These are phyloP conservation scores for Sporothrix dimorphospora DNA, from an alignment of 2,329 filamentous ascomycete genomes.

Conservation along the genomic window DNA sequence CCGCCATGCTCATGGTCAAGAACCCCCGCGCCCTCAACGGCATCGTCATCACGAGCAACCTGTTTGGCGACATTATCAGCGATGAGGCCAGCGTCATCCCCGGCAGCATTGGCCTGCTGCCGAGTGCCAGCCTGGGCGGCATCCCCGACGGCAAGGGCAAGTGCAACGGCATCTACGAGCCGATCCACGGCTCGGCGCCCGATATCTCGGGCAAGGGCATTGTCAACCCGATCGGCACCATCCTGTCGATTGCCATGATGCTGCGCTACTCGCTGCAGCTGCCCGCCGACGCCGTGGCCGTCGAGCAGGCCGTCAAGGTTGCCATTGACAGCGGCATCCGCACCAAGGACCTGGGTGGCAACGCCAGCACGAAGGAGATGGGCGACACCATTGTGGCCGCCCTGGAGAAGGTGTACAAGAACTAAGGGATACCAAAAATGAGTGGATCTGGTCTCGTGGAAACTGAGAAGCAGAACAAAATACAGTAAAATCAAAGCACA, in stretches of 20 bases:
- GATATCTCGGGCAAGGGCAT: constrained; percentile 92
- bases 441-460: background rate
- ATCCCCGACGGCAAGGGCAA: constrained; percentile 82
- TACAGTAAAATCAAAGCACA: background rate
- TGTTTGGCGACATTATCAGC: constrained; percentile 95
- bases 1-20: constrained; percentile 98
- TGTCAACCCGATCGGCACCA: constrained; percentile 89
- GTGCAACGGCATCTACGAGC: constrained; percentile 96
- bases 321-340: constrained; percentile 78
- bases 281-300: constrained; percentile 72
- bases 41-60: constrained; percentile 87
- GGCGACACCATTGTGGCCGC: constrained; percentile 80
- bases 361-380: constrained; percentile 68
- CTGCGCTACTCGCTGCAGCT: constrained; percentile 87
- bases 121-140: constrained; percentile 82
- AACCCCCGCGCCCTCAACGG: constrained; percentile 87
- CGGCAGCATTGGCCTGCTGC: constrained; percentile 83
- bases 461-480: background rate
- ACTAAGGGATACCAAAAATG: constrained; percentile 32
- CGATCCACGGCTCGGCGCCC: constrained; percentile 92
- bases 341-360: constrained; percentile 85
- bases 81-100: constrained; percentile 96
- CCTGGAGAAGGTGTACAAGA: constrained; percentile 68
- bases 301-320: constrained; percentile 79
- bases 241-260: constrained; percentile 94